Percentiles rank a stretch among this genome's conserved stretches.
Evolutionary conservation across 257 asterid genomes (phyloP).

Genomic region (Plantago elongata): DNA sequence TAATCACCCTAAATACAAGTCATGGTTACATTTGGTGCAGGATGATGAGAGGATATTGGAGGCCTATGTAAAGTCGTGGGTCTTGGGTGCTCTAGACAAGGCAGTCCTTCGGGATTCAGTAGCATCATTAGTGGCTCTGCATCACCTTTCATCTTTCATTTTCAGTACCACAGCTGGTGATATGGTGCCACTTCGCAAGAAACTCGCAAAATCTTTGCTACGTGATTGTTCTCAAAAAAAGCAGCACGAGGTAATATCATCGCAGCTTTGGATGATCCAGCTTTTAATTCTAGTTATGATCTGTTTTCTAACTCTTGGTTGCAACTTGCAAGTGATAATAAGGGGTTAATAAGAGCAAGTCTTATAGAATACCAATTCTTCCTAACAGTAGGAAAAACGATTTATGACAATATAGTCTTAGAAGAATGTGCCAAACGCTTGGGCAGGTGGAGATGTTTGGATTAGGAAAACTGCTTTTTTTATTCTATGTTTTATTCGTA

Average conservation of each 20-base stretch:
- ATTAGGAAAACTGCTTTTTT: too few species aligned
- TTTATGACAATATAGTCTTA: too few species aligned
- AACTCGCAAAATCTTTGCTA: constrained; percentile 60
- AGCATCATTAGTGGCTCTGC: constrained; percentile 61
- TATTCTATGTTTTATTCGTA: too few species aligned
- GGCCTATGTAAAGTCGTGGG: constrained; percentile 81
- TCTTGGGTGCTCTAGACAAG: constrained; percentile 77
- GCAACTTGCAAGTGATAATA: not conserved
- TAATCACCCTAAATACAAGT: not conserved
- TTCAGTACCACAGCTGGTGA: constrained; percentile 34
- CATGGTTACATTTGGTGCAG: constrained; percentile 40
- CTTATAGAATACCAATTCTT: too few species aligned
- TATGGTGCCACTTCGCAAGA: constrained; percentile 46
- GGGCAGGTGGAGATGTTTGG: too few species aligned
- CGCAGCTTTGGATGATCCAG: not conserved
- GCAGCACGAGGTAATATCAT: constrained; percentile 65
- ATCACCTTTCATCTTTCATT: constrained; percentile 72
- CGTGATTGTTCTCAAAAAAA: constrained; percentile 66
- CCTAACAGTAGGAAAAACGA: too few species aligned
- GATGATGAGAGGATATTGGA: constrained; percentile 72
- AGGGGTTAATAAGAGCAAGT: not conserved
- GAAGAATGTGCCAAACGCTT: too few species aligned
- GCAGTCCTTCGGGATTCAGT: constrained; percentile 56
- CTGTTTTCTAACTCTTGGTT: not conserved
- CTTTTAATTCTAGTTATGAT: not conserved